Conservation (phyloP, 495 filamentous ascomycete genomes). For the Daldinia vernicosa region DNA sequence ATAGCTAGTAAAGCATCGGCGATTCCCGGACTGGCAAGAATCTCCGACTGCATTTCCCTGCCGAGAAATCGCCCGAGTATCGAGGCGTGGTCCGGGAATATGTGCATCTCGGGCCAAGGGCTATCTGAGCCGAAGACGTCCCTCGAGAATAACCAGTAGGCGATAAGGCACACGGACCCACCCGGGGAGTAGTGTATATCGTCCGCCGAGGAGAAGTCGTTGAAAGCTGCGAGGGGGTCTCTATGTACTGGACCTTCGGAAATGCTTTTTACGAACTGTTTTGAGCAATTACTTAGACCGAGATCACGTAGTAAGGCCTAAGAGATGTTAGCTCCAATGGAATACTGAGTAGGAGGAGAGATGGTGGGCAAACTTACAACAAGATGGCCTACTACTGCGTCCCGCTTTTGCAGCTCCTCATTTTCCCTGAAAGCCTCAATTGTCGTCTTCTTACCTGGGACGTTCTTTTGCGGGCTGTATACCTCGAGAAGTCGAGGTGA, state of each 20-base stretch:
- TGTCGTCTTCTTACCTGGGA: constrained; percentile 66
- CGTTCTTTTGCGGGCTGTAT: constrained; percentile 66
- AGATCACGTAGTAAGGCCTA: constrained; percentile 79
- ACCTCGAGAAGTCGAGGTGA: constrained; percentile 79
- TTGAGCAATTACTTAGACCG: constrained; percentile 52
- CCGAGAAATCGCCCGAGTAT: constrained; percentile 70
- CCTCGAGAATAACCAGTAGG: constrained; percentile 64
- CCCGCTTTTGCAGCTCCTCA: constrained; percentile 69
- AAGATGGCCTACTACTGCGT: constrained; percentile 79
- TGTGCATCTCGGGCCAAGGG: constrained; percentile 54
- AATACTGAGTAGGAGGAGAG: not conserved
- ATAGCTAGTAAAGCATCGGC: constrained; percentile 61
- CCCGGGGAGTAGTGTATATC: constrained; percentile 79
- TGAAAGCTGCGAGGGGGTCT: constrained; percentile 51
- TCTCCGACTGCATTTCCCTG: constrained; percentile 51
- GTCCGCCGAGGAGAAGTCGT: constrained; percentile 58
- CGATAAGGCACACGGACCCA: constrained; percentile 70
- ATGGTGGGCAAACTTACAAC: constrained; percentile 61
- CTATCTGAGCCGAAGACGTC: constrained; percentile 61
- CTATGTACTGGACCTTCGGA: constrained; percentile 44
- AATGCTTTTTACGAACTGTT: constrained; percentile 45
- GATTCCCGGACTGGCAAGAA: constrained; percentile 49
- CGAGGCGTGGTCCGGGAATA: constrained; percentile 71
- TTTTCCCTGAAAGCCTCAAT: constrained; percentile 69
- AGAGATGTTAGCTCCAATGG: constrained; percentile 9